Evolutionary conservation across 768 basidiomycete genomes (phyloP), one percentile per base, ranked within the genome.

Genomic region (Boletus sp.): DNA sequence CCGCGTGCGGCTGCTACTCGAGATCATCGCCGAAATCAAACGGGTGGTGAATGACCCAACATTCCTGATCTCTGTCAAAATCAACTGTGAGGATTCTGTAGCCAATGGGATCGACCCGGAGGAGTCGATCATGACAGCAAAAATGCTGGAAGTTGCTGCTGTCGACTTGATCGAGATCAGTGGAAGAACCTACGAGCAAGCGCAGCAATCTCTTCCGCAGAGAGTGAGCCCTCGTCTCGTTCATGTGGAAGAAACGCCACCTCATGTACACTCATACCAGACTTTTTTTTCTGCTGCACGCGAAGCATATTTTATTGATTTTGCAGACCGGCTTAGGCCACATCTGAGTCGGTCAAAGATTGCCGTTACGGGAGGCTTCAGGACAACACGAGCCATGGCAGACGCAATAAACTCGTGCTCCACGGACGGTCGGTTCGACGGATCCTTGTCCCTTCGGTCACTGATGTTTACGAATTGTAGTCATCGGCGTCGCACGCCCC

Each of bases 1-100:
- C 59, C 71, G 84, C 13, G 63, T 68, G n/a, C 73, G 80, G 4
- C 77, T 86, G 63, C 54, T 71, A 3, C 68, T 80, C 8, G 76
- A 82, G 61, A 73, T 80, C 52, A 64, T 79, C 35, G 59, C 76
- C 7, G 78, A 78, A 23, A 73, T 83, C 33, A 61, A 64, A 38
- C 63, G 69, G 10, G 74, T 70, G 0, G 72, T 83, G 40, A 59
- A 67, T 15, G 60, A 66, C 43, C 49, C 57, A 1, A 44, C 57
- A 2, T 72, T 72, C 47, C 48, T 74, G 21, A 55, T 72, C 35
- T 71, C 71, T 11, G 70, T 74, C 46, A 72, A 72, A 52, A 58
- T 72, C 47, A 72, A 74, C 50, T 65, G 61, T 33, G 60, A 64
- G 13, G 73, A 74, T 33, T 62, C 53, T 3, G 8, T 58, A 43